A percentile compares a stretch with the other conserved stretches of the same genome.
phyloP scores from a whole-genome alignment of 495 filamentous ascomycete genomes.

The Melanomma pulvis-pyrius region DNA sequence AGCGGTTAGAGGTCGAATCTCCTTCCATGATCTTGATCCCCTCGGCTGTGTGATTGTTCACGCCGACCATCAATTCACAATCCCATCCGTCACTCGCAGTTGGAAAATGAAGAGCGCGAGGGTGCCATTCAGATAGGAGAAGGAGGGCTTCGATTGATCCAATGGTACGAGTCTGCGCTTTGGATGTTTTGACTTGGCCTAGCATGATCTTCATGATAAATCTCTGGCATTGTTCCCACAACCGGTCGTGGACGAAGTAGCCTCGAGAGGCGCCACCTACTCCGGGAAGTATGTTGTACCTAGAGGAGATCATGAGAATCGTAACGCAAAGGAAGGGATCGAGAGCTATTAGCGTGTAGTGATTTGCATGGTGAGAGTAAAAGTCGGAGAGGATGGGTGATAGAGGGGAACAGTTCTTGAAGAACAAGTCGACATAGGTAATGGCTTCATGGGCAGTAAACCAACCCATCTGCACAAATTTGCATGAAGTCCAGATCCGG shows the following conservation, averaged over 20 bases:
- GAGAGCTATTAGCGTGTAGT: conserved; percentile 51
- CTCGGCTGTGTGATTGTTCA: conserved; percentile 19
- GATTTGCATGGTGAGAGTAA: conserved; percentile 52
- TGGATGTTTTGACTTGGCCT: conserved; percentile 53
- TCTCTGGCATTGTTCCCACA: conserved; percentile 59
- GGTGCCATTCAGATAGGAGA: conserved; percentile 61
- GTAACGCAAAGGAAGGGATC: conserved; percentile 56
- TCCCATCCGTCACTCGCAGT: conserved; percentile 51
- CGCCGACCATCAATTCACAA: conserved; percentile 36
- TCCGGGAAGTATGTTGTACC: conserved; percentile 53
- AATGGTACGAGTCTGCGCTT: conserved; percentile 47
- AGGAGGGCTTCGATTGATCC: conserved; percentile 57
- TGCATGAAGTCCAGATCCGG: conserved; percentile 54
- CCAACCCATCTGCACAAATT: conserved; percentile 59
- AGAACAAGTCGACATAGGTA: conserved; percentile 52
- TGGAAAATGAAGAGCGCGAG: conserved; percentile 57
- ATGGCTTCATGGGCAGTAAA: conserved; percentile 56
- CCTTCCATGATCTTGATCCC: conserved; percentile 23
- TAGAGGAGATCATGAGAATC: conserved; percentile 58
- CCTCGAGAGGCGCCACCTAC: conserved; percentile 56
- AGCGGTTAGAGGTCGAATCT: conserved; percentile 30
- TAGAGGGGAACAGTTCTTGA: conserved; percentile 55
- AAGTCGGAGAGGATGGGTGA: conserved; percentile 58
- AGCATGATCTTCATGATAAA: conserved; percentile 56
- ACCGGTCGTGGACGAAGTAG: conserved; percentile 58